Evolutionary conservation across 2,329 filamentous ascomycete genomes (phyloP).

Genomic region (Ophiostoma pallidulum): DNA sequence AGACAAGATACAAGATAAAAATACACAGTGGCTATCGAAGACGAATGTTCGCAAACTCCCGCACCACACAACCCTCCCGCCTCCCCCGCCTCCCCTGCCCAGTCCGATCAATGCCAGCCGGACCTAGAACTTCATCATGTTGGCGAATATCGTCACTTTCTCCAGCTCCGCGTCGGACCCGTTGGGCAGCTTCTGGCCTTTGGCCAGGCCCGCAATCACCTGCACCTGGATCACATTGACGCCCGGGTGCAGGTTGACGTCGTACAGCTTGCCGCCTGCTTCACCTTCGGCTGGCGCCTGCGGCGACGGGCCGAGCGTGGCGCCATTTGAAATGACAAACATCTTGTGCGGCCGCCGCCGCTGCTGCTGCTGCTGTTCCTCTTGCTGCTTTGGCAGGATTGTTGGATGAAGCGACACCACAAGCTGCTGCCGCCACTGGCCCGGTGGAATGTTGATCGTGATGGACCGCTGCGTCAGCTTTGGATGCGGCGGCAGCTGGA

Average conservation of each 20-base stretch:
- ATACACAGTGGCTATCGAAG: too few species aligned
- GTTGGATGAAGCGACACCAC: slow-evolving; percentile 54
- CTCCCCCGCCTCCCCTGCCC: too few species aligned
- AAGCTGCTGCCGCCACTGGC: slow-evolving; percentile 63
- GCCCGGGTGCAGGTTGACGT: slow-evolving; percentile 60
- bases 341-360: slow-evolving; percentile 62
- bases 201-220: slow-evolving; percentile 60
- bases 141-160: slow-evolving; percentile 65
- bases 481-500: slow-evolving; percentile 56
- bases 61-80: too few species aligned
- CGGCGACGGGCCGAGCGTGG: slow-evolving; percentile 42
- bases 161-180: slow-evolving; percentile 66
- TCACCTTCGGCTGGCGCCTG: slow-evolving; percentile 43
- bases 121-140: slow-evolving; percentile 48
- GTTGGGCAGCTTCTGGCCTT: slow-evolving; percentile 44
- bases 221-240: slow-evolving; percentile 73
- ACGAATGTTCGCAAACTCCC: too few species aligned
- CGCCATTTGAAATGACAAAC: slow-evolving; percentile 62
- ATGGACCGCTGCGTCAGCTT: slow-evolving; percentile 61
- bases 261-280: slow-evolving; percentile 59
- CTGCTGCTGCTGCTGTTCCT: too few species aligned
- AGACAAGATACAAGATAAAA: too few species aligned
- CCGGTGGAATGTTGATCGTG: slow-evolving; percentile 58
- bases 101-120: too few species aligned
- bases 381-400: too few species aligned